phyloP scores from a whole-genome alignment of 2,329 filamentous ascomycete species.

The Hypoxylon sp. region DNA sequence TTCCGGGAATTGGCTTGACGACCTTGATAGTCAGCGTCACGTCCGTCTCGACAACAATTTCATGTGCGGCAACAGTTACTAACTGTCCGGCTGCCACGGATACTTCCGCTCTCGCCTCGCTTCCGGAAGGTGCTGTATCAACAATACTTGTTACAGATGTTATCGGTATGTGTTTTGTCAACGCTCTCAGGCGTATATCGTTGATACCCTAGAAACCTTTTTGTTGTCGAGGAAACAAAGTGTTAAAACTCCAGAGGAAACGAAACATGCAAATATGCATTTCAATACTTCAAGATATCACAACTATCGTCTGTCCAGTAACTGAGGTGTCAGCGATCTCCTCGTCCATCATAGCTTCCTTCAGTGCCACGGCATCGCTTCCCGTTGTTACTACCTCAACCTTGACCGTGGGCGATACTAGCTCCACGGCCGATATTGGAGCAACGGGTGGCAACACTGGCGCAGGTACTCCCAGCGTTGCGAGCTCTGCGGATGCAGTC shows the following conservation, averaged over 20 bases:
- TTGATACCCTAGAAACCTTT: too few species aligned
- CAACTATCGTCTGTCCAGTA: slow-evolving; percentile 49
- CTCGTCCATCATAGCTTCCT: slow-evolving; percentile 44
- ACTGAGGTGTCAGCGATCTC: slow-evolving; percentile 44
- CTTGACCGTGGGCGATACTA: slow-evolving; percentile 7
- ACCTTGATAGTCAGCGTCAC: slow-evolving; percentile 45
- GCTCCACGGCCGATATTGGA: slow-evolving; percentile 10
- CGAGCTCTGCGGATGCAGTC: slow-evolving; percentile 11
- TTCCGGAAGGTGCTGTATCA: slow-evolving; percentile 42
- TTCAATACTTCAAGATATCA: slow-evolving; percentile 20
- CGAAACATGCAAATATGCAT: too few species aligned
- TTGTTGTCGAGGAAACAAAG: too few species aligned
- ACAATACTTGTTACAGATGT: slow-evolving; percentile 47
- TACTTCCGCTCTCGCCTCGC: slow-evolving; percentile 40
- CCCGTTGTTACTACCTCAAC: slow-evolving; percentile 19
- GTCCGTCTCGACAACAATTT: slow-evolving; percentile 45
- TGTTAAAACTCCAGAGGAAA: too few species aligned
- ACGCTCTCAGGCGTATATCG: too few species aligned
- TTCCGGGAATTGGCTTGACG: slow-evolving; percentile 35
- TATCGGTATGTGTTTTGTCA: slow-evolving; percentile 36
- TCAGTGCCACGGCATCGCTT: slow-evolving; percentile 31
- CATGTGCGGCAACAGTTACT: slow-evolving; percentile 46
- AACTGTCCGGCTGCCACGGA: slow-evolving; percentile 46
- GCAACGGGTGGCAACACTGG: slow-evolving; percentile 5
- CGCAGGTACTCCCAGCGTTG: slow-evolving; percentile 9